Base-by-base conservation (phyloP, 2,329 filamentous ascomycete genomes). In the Talaromyces sp. region DNA sequence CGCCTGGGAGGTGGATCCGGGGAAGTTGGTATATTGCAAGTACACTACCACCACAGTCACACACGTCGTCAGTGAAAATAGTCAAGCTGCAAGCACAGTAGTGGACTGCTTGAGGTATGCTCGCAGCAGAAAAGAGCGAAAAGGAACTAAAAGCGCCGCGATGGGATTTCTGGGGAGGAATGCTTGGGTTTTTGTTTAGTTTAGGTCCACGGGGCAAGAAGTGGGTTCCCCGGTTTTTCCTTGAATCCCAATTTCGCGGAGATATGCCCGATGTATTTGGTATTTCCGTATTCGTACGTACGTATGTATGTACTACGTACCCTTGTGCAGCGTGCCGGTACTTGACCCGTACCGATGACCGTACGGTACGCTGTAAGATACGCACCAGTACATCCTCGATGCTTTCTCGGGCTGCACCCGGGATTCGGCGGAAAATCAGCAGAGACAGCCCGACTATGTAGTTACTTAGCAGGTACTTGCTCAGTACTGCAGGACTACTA, bases 201-300 rank as follows among this genome's bases (percentile, higher is more conserved):
- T 43, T n/a, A 58, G 49, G 49, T 47, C 36, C 51, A 58, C 38
- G 61, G 61, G 61, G 51, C 51, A 40, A n/a, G 36, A 40, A 45
- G 61, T 63, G 51, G 49, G 49, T 63, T 63, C 61, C 61, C 61
- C 61, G 51, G 61, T 45, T 63, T 63, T 63, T 45, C 36, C 56
- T 43, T 59, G 56, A 56, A 22, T 59, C 36, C 54, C 54, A 51
- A 45, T 40, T 63, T 56, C 51, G 51, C 61, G 61, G 61, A 63
- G 61, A 54, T 56, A 56, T 40, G 61, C 61, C 61, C 61, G 61
- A 56, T 58, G 34, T 58, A 29, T 53, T 45, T 45, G n/a, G n/a
- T 40, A 40, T 17, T 31, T 45, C 15, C 22, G 49, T 31, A 53
- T 15, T 27, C 6, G 17, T 25, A 13, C 8, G 51, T 54, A 34